Base-by-base conservation (phyloP, 805 yeast species). In the Wickerhamiella slavikovae region DNA sequence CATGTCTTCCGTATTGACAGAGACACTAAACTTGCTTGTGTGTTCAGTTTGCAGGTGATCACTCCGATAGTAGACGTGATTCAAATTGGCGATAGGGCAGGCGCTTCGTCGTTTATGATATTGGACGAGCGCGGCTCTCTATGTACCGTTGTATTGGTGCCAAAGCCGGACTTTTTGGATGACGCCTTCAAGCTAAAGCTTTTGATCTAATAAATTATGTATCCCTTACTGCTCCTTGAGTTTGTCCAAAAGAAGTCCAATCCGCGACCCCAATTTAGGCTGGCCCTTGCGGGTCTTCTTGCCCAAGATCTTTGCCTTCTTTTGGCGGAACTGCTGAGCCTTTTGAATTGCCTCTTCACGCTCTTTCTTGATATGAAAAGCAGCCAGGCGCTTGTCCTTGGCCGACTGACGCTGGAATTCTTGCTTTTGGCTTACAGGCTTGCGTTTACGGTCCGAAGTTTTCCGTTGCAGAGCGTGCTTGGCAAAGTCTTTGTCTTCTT, bases 201-300 rank as follows among this genome's bases (percentile, higher is more conserved):
- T 11, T 19, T 8, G 22, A 8, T 19, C 22, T 8, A 19, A 19
- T 19, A 8, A 8, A 8, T 19, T 19, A 19, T 19, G 22, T 8
- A 8, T 33, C 13, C 17, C 13, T 11, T 30, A 3, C 27, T 29
- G 21, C 24, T 42, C 38, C 44, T 66, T 70, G 36, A 83, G 77
- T 49, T 80, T 78, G 31, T 75, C 89, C 28, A 83, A 58, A 25
- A 83, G 55, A 40, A 69, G 66, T 32, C 68, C 72, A 34, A 83
- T 78, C 50, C 91, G 66, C 11, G 93, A 91, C 0, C 80, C 93
- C 85, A 83, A 78, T 26, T 67, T 52, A 2, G 95, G 95, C 49
- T 83, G 96, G 0, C 96, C 96, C 3, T 56, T 46, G 41, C 60
- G 59, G 1, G 93, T 83, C 36, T 58, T 70, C 34, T 62, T 58